Base-by-base conservation (phyloP, 2,329 filamentous ascomycete species). In the Xylariaceae sp. region DNA sequence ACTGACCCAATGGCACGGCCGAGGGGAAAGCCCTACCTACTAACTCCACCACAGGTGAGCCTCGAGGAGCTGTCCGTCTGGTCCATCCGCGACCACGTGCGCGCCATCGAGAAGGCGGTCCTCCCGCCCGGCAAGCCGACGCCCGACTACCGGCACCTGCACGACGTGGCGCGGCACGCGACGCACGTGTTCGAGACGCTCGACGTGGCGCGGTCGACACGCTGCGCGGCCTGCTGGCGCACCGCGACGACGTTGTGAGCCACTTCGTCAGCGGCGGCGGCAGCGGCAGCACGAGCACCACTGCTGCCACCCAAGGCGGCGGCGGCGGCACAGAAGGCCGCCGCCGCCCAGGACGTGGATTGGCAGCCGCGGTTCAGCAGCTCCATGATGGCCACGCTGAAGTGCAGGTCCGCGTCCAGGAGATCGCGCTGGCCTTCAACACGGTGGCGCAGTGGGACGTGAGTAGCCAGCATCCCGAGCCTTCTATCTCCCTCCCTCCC, bases 361-460 rank as follows among this genome's bases (percentile, higher is more conserved):
- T 40, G 53, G 19, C 45, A 55, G 4, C 48, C 68, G 5, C 36
- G 45, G 0, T 60, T 55, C 33, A 51, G 46, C 23, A 47, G 56
- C 18, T 50, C 57, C 13, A 52, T 61, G 12, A 32, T 64, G 1
- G 38, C 44, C 12, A 60, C 54, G 32, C 50, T 66, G 1, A 52
- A 53, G 3, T 40, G 50, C 9, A 56, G 66, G 10, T 56, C 63
- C 0, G 65, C n/a, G n/a, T n/a, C n/a, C n/a, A n/a, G n/a, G n/a
- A n/a, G n/a, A 62, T 80, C 54, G 54, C 77, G 36, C 58, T 80
- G 39, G 47, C 60, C 0, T 71, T 65, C 47, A 64, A 70, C 40
- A 55, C 44, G 0, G 61, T 67, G 0, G 57, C 64, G 0, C 63
- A 68, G 39, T n/a, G n/a, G n/a, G n/a, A n/a, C n/a, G n/a, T n/a